A percentile compares a stretch with the other conserved stretches of the same genome.
Conservation (phyloP, 768 basidiomycete genomes). For the Boletus fagicola region DNA sequence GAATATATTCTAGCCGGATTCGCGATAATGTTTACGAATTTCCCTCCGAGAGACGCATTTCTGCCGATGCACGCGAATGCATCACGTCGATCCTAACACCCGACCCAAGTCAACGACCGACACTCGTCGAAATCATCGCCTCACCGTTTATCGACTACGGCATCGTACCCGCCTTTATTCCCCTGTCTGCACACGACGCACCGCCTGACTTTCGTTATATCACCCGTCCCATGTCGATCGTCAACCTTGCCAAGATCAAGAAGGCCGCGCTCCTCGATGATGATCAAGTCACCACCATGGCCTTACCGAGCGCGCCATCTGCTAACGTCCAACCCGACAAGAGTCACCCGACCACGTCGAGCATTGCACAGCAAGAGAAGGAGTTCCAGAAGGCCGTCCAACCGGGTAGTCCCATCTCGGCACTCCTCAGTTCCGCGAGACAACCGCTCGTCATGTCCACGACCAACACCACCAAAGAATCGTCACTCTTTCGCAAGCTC, state of each 20-base stretch:
- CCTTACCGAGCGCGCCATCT: conserved; percentile 39
- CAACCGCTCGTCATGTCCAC: conserved; percentile 80
- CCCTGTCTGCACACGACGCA: conserved; percentile 70
- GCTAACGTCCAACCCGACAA: conserved; percentile 18
- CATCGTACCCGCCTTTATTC: conserved; percentile 77
- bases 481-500: conserved; percentile 47
- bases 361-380: conserved; percentile 83
- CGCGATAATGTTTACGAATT: conserved; percentile 93
- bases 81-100: conserved; percentile 84
- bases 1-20: conserved; percentile 62
- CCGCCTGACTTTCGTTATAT: conserved; percentile 76
- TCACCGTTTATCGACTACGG: conserved; percentile 84
- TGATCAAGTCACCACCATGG: conserved; percentile 47
- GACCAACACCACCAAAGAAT: conserved; percentile 38
- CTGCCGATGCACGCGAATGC: conserved; percentile 68
- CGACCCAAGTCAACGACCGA: conserved; percentile 78
- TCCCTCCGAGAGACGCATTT: conserved; percentile 72
- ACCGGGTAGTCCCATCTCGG: conserved; percentile 92
- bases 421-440: conserved; percentile 82
- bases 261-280: conserved; percentile 63
- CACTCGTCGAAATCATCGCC: conserved; percentile 79
- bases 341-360: conserved; percentile 50
- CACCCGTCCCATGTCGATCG: conserved; percentile 53
- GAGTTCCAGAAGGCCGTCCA: conserved; percentile 97
- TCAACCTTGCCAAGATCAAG: conserved; percentile 70